Percentiles rank a stretch among this genome's conserved stretches.
Conservation (phyloP, 768 basidiomycete species). For the Cystobasidium ongulense region DNA sequence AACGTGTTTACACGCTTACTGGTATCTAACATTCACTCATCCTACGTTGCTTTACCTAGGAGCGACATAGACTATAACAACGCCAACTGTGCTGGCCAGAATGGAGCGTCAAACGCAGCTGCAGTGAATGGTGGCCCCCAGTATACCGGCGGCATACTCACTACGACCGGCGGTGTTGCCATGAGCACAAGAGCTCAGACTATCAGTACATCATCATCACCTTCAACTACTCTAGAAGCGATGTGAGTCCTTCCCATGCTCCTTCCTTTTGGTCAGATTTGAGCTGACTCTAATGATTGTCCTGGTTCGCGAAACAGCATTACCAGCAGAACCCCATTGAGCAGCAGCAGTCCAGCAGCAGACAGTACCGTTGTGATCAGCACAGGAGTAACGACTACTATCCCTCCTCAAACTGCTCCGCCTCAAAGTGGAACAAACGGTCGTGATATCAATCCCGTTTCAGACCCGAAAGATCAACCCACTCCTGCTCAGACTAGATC, state of each 20-base stretch:
- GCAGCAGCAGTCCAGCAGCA: background rate
- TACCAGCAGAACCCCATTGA: background rate
- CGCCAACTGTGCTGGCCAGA: constrained; percentile 28
- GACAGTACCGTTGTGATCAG: background rate
- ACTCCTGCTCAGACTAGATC: background rate
- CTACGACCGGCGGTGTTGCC: background rate
- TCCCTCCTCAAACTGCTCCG: background rate
- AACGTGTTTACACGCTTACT: background rate
- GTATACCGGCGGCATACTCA: constrained; percentile 13
- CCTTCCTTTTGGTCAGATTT: too few relatives aligned
- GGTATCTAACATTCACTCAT: background rate
- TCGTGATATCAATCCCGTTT: background rate
- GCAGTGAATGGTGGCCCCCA: background rate
- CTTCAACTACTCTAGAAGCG: background rate
- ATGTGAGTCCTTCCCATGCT: background rate
- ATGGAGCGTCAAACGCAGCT: constrained; percentile 12
- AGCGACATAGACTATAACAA: constrained; percentile 26
- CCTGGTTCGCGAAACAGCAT: background rate
- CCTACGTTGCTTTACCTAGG: background rate
- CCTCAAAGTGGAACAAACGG: background rate
- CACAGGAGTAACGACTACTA: background rate
- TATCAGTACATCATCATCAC: background rate
- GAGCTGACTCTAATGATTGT: too few relatives aligned
- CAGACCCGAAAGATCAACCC: background rate
- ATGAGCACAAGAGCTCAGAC: background rate